Evolutionary conservation across 2,329 filamentous ascomycete species (phyloP), one percentile per base, ranked within the genome.

Genomic region (Lachnellula hyalina): DNA sequence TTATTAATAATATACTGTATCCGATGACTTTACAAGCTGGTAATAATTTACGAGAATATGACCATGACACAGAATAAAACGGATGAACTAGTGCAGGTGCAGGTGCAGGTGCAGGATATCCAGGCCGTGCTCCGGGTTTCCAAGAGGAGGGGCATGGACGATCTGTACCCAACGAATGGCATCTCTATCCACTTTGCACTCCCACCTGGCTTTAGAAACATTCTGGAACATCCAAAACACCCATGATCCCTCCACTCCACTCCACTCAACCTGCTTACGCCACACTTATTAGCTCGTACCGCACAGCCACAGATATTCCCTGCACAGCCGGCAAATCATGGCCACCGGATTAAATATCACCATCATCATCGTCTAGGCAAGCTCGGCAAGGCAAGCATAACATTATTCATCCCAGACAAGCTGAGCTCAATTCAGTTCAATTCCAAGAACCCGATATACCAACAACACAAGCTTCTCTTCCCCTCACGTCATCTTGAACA

Each of bases 301-400:
- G 14, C 23, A 47, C 45, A 32, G 58, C 55, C 55, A 56, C 58
- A 57, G 47, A 38, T 28, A 38, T n/a, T 9, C 17, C 23, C 36
- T 9, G 17, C 36, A 44, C 15, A 36, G 36, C 12, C 49, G 21
- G 34, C 17, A 40, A 40, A 40, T 40, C 36, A 15, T 17, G 36
- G 36, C 3, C 36, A 40, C 53, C 53, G 47, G 52, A 56, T 52
- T 49, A 19, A 49, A 57, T 52, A 61, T 54, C 53, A 58, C 54
- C 53, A 55, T 57, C 44, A 47, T 40, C 32, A 47, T 28, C 25
- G 7, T 25, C 23, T 15, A 21, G 14, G 12, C 28, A 21, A 53
- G 34, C 49, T 46, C 35, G 9, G 9, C 25, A 28, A n/a, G n/a
- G n/a, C n/a, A n/a, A n/a, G n/a, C n/a, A n/a, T n/a, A n/a, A n/a